Percentiles rank a stretch among this genome's conserved stretches.
These are phyloP conservation scores for Pugionium dolabratum DNA, from an alignment of 345 rosid species.

Conservation along the genomic window DNA sequence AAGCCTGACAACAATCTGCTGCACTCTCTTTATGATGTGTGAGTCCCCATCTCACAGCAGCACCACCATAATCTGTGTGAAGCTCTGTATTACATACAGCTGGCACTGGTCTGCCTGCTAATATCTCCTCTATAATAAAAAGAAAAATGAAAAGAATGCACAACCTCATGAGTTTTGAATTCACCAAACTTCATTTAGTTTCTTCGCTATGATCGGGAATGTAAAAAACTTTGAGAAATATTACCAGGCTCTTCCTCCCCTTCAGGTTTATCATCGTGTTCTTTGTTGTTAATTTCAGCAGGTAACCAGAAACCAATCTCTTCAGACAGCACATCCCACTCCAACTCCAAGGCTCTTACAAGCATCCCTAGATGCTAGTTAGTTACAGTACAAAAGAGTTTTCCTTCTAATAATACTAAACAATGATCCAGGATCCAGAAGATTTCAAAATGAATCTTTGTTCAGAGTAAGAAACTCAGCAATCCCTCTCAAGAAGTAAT, in stretches of 20 bases:
- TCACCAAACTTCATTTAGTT: slow-evolving; percentile 2
- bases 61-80: slow-evolving; percentile 89
- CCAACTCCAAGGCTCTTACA: slow-evolving; percentile 71
- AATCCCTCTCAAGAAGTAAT: slow-evolving; percentile 18
- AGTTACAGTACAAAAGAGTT: not conserved
- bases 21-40: slow-evolving; percentile 96
- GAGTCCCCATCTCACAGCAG: slow-evolving; percentile 96
- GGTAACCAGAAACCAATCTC: slow-evolving; percentile 94
- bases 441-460: slow-evolving; percentile 7
- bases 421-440: not conserved
- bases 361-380: slow-evolving; percentile 51
- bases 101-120: slow-evolving; percentile 88
- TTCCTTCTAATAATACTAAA: no score
- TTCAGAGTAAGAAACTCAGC: slow-evolving; percentile 12
- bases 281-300: slow-evolving; percentile 57
- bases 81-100: slow-evolving; percentile 77
- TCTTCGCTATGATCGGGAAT: not conserved
- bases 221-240: slow-evolving; percentile 22
- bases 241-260: slow-evolving; percentile 76
- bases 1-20: slow-evolving; percentile 97
- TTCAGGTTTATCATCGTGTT: slow-evolving; percentile 86
- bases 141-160: slow-evolving; percentile 17
- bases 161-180: slow-evolving; percentile 21
- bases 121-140: slow-evolving; percentile 59
- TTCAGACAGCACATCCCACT: slow-evolving; percentile 77